A percentile compares a stretch with the other conserved stretches of the same genome.
Conservation (phyloP, 176 grass and related monocot species). For the Tuctoria greenei region DNA sequence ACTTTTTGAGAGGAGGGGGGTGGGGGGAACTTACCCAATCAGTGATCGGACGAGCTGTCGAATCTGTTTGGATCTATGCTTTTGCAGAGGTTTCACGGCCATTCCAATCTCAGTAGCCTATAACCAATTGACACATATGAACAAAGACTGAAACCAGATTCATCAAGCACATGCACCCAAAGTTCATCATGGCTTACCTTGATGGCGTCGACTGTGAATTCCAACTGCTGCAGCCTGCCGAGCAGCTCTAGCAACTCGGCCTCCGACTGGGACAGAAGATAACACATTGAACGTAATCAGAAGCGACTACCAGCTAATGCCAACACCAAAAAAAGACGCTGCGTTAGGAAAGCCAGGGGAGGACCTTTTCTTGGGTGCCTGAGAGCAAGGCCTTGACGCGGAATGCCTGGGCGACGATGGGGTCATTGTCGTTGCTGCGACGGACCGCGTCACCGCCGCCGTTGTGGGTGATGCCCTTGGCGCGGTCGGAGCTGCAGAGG, state of each 20-base stretch:
- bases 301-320: neutral
- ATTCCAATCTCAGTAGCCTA: conserved; percentile 71
- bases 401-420: conserved; percentile 32
- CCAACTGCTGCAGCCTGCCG: conserved; percentile 43
- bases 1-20: neutral
- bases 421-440: neutral
- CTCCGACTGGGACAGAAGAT: conserved; percentile 51
- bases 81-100: conserved; percentile 45
- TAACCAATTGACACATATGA: conserved; percentile 24
- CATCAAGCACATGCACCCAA: conserved; percentile 14
- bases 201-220: conserved; percentile 59
- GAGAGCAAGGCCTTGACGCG: conserved; percentile 52
- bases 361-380: conserved; percentile 40
- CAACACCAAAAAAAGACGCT: neutral
- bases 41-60: conserved; percentile 54
- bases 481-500: conserved; percentile 57
- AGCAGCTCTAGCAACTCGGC: conserved; percentile 51
- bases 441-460: neutral
- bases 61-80: conserved; percentile 57
- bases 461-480: conserved; percentile 44
- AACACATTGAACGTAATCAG: conserved; percentile 11
- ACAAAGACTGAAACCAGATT: neutral
- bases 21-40: conserved; percentile 41
- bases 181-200: conserved; percentile 42
- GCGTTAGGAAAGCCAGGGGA: neutral